A percentile compares a stretch with the other conserved stretches of the same genome.
These are phyloP conservation scores for Phaeosphaeria sp. DNA, from an alignment of 2,329 filamentous ascomycete genomes.

Conservation along the genomic window DNA sequence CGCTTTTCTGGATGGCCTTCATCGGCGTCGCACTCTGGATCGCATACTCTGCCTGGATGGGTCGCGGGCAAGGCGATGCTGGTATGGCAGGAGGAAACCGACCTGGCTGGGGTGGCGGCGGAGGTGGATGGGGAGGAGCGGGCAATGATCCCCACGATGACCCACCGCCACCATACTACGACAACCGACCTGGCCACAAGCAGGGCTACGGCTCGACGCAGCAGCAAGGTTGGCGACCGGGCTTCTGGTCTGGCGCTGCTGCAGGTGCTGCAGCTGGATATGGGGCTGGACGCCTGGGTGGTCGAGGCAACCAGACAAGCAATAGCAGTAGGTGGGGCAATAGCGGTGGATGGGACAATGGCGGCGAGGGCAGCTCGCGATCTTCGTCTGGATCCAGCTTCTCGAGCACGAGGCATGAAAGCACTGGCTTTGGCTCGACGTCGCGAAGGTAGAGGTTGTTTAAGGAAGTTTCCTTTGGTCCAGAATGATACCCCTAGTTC, in stretches of 20 bases:
- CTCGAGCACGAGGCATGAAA: slow-evolving; percentile 65
- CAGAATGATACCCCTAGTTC: slow-evolving; percentile 40
- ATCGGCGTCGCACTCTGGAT: slow-evolving; percentile 67
- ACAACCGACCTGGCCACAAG: slow-evolving; percentile 28
- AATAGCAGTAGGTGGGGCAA: slow-evolving; percentile 37
- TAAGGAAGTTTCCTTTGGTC: slow-evolving; percentile 19
- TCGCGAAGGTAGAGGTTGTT: slow-evolving; percentile 43
- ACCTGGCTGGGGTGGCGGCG: slow-evolving; percentile 49
- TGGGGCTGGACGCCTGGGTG: slow-evolving; percentile 58
- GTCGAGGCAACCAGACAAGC: slow-evolving; percentile 52
- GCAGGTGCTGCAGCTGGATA: slow-evolving; percentile 75
- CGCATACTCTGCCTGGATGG: slow-evolving; percentile 61
- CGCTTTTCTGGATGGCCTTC: slow-evolving; percentile 69
- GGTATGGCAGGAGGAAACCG: slow-evolving; percentile 32
- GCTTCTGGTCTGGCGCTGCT: slow-evolving; percentile 75
- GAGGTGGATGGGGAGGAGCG: slow-evolving; percentile 51
- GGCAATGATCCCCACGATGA: slow-evolving; percentile 51
- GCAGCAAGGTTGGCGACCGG: slow-evolving; percentile 70
- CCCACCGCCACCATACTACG: slow-evolving; percentile 58
- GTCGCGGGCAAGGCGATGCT: slow-evolving; percentile 31
- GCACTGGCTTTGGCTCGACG: slow-evolving; percentile 77
- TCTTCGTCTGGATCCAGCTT: slow-evolving; percentile 43
- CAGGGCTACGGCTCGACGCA: slow-evolving; percentile 28
- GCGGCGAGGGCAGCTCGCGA: slow-evolving; percentile 46
- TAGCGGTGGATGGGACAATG: slow-evolving; percentile 46